Base-by-base conservation (phyloP, 169 alveolate genomes). In the Plasmodium coatneyi region DNA sequence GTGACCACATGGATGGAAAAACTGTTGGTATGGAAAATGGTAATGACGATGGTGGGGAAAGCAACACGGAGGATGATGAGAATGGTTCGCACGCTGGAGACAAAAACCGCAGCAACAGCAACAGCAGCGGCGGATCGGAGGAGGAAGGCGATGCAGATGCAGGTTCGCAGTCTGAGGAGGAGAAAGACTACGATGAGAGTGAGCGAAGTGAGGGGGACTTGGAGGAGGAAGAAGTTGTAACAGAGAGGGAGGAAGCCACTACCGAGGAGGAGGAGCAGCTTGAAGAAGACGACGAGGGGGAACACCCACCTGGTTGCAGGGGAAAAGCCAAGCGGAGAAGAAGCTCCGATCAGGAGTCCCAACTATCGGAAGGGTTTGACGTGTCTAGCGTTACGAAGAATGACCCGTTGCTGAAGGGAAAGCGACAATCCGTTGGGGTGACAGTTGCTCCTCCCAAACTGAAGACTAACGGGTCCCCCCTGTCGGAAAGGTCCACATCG, bases 161-260 rank as follows among this genome's bases (percentile, higher is more conserved):
- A 32, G 91, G 92, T 34, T 80, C 84, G 0, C 93, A 82, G 56
- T 82, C 91, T 72, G 95, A 89, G 76, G 95, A 92, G 81, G 91
- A 54, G 2, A 92, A 70, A 16, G 97, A 96, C 54, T 96, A 96
- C 6, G 97, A 93, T 54, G 98, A 97, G 4, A 97, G 95, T 46
- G 97, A 92, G 43, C 80, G 89, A 28, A 97, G 84, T 19, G 96
- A 94, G 10, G 92, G 79, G 22, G 83, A 71, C 14, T 2, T 6
- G 14, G 71, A 81, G 32, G 71, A 46, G 16, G 92, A 82, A 4
- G 70, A 78, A 25, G 79, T 54, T 83, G 79, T 39, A 12, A 12
- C 3, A 12, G 56, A 46, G 56, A 1, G 12, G 56, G 19, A 14
- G 56, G n/a, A 39, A 5, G 9, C 46, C 1, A 3, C 54, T 3